phyloP scores from a whole-genome alignment of 306 rosid genomes.

The Cicer chorassanicum region DNA sequence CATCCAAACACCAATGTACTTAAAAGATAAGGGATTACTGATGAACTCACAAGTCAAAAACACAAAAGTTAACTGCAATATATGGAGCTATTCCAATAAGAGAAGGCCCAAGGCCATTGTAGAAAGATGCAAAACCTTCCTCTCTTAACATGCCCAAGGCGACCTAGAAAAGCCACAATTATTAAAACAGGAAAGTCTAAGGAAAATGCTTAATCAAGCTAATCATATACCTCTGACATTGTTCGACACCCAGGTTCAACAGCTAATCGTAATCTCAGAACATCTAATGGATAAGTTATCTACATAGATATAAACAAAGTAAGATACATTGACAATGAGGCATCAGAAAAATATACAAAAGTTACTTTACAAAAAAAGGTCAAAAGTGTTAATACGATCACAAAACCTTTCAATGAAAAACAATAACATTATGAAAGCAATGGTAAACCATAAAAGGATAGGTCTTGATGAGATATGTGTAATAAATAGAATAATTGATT shows the following conservation, averaged over 20 bases:
- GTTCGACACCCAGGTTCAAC: constrained; percentile 92
- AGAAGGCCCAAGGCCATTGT: constrained; percentile 92
- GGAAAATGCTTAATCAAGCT: constrained; percentile 31
- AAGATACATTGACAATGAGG: constrained; percentile 13
- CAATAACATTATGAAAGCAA: constrained; percentile 3
- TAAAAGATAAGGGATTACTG: constrained; percentile 34
- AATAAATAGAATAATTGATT: no score
- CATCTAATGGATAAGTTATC: constrained; percentile 93
- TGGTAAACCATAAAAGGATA: constrained; percentile 17
- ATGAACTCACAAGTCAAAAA: constrained; percentile 85
- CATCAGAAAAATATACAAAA: neutral
- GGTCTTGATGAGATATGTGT: no score
- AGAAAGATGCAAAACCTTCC: constrained; percentile 84
- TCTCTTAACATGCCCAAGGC: constrained; percentile 80
- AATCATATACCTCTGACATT: constrained; percentile 81
- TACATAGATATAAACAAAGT: constrained; percentile 47
- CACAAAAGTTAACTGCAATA: constrained; percentile 84
- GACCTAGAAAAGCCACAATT: constrained; percentile 64
- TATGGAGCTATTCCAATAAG: constrained; percentile 89
- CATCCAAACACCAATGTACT: constrained; percentile 31
- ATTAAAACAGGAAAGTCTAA: constrained; percentile 33
- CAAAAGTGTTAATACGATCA: constrained; percentile 22
- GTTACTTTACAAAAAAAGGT: constrained; percentile 11
- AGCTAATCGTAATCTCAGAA: constrained; percentile 83
- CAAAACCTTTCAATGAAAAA: constrained; percentile 10